Base-by-base conservation (phyloP, 371 early-diverging fungal genomes). In the Apophysomyces sp. region DNA sequence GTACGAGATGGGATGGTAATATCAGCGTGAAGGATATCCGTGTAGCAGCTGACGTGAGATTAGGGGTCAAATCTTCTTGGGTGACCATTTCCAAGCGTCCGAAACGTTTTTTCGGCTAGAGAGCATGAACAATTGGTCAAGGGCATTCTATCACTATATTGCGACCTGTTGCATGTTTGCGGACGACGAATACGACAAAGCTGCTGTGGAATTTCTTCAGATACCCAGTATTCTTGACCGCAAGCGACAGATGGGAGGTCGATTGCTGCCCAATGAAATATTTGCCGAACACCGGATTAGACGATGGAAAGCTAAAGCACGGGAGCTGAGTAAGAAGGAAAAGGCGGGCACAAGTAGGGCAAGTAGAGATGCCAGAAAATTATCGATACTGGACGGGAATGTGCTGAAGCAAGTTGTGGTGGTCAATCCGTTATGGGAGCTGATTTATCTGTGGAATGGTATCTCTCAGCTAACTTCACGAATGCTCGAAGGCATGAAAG, bases 81-180 rank as follows among this genome's bases (percentile, higher is more conserved):
- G 81, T 11, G 81, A 81, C 54, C 78, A 78, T 52, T 81, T 78
- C 55, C 78, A 81, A 61, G 78, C 78, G 24, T 66, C 78, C 30
- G 78, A 78, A 27, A 81, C 81, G 0, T 78, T 81, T 52, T 76
- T 81, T 62, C 71, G 77, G 8, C 26, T 81, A 26, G 78, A 78
- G 53, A 72, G 74, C 44, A 81, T 81, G 74, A 81, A 76, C 57
- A 78, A 78, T 24, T 81, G 81, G 81, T 78, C 78, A 2, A 74
- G 75, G 18, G 81, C 81, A 2, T 81, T 81, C 40, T 81, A 81
- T 49, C 81, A 77, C 24, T 81, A 81, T 27, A 81, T 81, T 57
- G 78, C 78, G n/a, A 76, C 81, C 0, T 81, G 81, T 21, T 81
- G 81, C 54, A 74, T 81, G 74, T 81, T 76, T 74, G 78, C 75